Evolutionary conservation across 1,284 basidiomycete species (phyloP).

Genomic region (Pseudozyma sp.): DNA sequence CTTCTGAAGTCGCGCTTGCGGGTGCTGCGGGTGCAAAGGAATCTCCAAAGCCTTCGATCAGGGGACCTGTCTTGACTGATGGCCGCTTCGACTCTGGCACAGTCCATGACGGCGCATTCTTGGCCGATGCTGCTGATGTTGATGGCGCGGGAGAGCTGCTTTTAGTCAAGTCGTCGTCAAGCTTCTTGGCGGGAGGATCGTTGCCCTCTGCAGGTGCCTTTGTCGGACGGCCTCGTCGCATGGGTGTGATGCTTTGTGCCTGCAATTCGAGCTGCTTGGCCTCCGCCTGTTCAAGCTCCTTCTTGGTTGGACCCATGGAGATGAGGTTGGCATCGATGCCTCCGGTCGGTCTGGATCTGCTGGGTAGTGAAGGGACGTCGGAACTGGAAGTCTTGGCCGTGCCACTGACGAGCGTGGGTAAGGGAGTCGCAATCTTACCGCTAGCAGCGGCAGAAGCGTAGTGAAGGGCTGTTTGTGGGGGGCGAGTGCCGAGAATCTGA

Average conservation of each 20-base stretch:
- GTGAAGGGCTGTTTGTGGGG: constrained; percentile 48
- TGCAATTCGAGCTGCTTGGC: constrained; percentile 48
- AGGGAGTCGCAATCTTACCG: constrained; percentile 42
- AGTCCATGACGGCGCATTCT: constrained; percentile 16
- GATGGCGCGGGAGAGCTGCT: constrained; percentile 9
- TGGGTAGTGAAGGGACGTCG: background rate
- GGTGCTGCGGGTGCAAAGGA: constrained; percentile 29
- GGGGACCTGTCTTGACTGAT: constrained; percentile 27
- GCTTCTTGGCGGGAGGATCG: constrained; percentile 19
- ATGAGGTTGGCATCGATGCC: constrained; percentile 47
- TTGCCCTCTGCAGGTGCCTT: constrained; percentile 34
- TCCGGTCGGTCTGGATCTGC: constrained; percentile 13
- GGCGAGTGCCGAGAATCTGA: constrained; percentile 52
- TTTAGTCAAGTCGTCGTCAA: constrained; percentile 13
- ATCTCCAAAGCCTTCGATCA: constrained; percentile 45
- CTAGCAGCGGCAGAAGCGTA: constrained; percentile 45
- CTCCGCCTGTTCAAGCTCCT: constrained; percentile 48
- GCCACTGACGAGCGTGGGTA: constrained; percentile 36
- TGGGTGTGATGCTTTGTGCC: constrained; percentile 66
- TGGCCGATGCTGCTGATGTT: constrained; percentile 2
- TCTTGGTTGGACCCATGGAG: constrained; percentile 42
- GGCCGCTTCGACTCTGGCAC: constrained; percentile 16
- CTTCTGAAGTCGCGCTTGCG: constrained; percentile 2
- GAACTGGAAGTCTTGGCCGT: constrained; percentile 1
- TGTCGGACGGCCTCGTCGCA: constrained; percentile 69